Evolutionary conservation across 441 rosid species (phyloP).

Genomic region (Oxalis stricta): DNA sequence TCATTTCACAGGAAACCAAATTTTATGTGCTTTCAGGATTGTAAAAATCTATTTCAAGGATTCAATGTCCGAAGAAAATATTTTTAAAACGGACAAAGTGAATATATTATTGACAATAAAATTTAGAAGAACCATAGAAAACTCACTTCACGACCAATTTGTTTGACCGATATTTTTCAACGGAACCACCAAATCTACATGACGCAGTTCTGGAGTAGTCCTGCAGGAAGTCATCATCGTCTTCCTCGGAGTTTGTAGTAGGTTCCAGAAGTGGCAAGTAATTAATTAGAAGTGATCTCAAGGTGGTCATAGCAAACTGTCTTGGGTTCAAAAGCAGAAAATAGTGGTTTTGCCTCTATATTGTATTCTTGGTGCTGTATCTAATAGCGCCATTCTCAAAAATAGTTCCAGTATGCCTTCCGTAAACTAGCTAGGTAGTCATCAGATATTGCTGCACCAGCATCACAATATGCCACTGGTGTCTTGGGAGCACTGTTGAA

Average conservation of each 20-base stretch:
- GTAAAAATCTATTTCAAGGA: background rate
- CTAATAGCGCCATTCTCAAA: slow-evolving; percentile 29
- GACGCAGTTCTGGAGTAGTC: slow-evolving; percentile 31
- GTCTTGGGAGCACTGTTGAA: slow-evolving; percentile 42
- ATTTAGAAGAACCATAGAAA: background rate
- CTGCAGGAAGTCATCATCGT: slow-evolving; percentile 58
- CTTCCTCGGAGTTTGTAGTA: slow-evolving; percentile 31
- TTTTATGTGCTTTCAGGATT: background rate
- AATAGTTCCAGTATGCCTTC: slow-evolving; percentile 24
- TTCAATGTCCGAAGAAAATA: background rate
- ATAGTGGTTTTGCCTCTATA: slow-evolving; percentile 59
- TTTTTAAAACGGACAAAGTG: background rate
- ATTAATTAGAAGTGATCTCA: slow-evolving; percentile 68
- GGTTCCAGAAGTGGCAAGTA: slow-evolving; percentile 93
- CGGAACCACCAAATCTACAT: slow-evolving; percentile 63
- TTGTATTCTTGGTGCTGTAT: slow-evolving; percentile 53
- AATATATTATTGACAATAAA: background rate
- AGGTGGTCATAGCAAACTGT: slow-evolving; percentile 63
- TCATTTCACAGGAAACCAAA: too few species aligned
- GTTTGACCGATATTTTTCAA: slow-evolving; percentile 75
- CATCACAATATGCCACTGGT: slow-evolving; percentile 79
- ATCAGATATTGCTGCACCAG: slow-evolving; percentile 46
- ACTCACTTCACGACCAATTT: slow-evolving; percentile 76
- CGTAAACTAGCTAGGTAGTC: slow-evolving; percentile 36
- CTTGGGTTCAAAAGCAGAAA: slow-evolving; percentile 73